These are phyloP conservation scores for Rubia occidens DNA, from an alignment of 305 asterid genomes.

Conservation along the genomic window DNA sequence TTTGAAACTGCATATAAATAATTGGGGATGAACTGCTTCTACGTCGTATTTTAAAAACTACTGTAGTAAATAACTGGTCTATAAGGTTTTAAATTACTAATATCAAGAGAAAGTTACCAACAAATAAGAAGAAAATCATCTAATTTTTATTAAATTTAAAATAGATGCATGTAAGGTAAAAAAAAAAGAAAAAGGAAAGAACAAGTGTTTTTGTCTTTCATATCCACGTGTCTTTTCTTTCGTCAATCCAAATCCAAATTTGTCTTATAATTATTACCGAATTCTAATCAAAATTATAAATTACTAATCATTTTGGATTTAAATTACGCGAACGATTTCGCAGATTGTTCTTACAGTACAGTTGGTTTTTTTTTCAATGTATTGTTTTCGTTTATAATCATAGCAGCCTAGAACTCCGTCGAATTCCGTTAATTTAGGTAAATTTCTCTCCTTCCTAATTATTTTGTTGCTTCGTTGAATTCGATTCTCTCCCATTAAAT, in stretches of 20 bases:
- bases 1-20: too few species aligned
- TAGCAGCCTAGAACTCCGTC: not conserved
- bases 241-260: not conserved
- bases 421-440: not conserved
- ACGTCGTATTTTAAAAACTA: too few species aligned
- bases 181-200: not conserved
- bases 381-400: not conserved
- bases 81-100: too few species aligned
- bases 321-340: not conserved
- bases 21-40: too few species aligned
- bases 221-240: slow-evolving; percentile 5
- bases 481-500: not conserved
- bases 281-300: not conserved
- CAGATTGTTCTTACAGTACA: not conserved
- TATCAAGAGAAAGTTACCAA: too few species aligned
- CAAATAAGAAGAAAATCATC: too few species aligned
- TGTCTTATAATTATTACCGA: not conserved
- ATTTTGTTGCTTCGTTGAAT: slow-evolving; percentile 6
- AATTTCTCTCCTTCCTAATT: not conserved
- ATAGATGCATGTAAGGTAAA: not conserved
- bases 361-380: not conserved
- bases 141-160: too few species aligned
- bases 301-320: not conserved
- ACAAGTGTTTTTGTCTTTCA: not conserved
- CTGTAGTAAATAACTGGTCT: too few species aligned